Base-by-base conservation (phyloP, 23 red algal species). In the Pyropia yezoensis region DNA sequence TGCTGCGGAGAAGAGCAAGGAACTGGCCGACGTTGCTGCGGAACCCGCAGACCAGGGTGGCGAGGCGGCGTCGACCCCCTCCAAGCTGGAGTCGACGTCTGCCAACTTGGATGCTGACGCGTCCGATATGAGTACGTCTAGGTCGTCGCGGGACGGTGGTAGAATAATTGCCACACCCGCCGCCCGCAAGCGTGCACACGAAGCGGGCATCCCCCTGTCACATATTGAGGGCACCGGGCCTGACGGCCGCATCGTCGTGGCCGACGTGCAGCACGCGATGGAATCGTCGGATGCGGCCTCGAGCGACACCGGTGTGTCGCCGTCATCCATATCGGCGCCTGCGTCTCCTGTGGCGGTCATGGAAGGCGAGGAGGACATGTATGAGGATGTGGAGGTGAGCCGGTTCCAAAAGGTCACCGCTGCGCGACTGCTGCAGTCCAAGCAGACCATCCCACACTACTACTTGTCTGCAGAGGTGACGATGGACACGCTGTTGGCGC, bases 401-500 rank as follows among this genome's bases (percentile, higher is more conserved):
- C 73, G 75, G 50, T 84, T 62, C 59, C 65, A 64, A 65, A 61
- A 72, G 17, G 71, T 88, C 17, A 73, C 85, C 50, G 94, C 86
- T 7, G 75, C 87, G 52, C 75, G 94, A 18, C 63, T 98, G 54
- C 61, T 91, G 57, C 73, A 91, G 53, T 90, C 94, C 6, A 98
- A 98, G 73, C 85, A 71, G 39, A 91, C 80, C 22, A 62, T 87
- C 49, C 94, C 94, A 1, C 94, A 98, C 59, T 89, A 89, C 62
- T 98, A 98, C 57, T 26, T 90, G 62, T 71, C 79, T 12, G 65
- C 80, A 1, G 61, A 72, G 49, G 77, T 71, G 55, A 71, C 56
- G 23, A 68, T 98, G 24, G 85, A 91, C 62, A 71, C 54, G 1
- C 77, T 98, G 85, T n/a, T 81, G 54, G 84, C 60, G 51, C 21